Conservation (phyloP, 306 rosid genomes). For the Hippophae rhamnoides region DNA sequence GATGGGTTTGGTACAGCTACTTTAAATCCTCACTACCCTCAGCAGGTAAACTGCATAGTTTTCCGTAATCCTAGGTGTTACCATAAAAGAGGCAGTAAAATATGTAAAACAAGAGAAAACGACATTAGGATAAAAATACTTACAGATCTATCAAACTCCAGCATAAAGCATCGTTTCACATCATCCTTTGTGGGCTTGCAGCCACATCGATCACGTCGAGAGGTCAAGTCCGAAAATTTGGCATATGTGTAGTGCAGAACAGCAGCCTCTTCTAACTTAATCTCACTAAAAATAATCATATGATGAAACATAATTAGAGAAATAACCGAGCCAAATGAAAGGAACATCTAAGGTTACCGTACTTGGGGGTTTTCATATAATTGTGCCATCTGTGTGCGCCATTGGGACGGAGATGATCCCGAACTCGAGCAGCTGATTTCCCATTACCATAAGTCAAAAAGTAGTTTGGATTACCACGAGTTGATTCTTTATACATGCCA, state of each 20-base stretch:
- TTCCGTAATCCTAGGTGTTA: no score
- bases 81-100: neutral
- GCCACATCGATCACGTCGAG: conserved; percentile 92
- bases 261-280: conserved; percentile 96
- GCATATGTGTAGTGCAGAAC: conserved; percentile 93
- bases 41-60: no score
- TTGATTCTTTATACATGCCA: conserved; percentile 85
- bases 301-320: conserved; percentile 14
- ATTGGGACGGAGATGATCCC: conserved; percentile 91
- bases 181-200: conserved; percentile 95
- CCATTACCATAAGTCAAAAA: conserved; percentile 97
- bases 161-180: conserved; percentile 98
- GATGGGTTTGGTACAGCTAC: no score
- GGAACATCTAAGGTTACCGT: conserved; percentile 9
- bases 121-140: conserved; percentile 21
- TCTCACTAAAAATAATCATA: conserved; percentile 48
- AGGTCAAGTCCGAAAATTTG: conserved; percentile 84
- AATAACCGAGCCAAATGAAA: conserved; percentile 10
- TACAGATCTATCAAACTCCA: conserved; percentile 95
- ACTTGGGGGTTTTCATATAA: conserved; percentile 95
- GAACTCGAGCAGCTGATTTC: conserved; percentile 85
- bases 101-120: conserved; percentile 8
- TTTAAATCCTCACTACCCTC: no score
- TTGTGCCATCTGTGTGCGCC: conserved; percentile 99
- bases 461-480: conserved; percentile 91